A percentile compares a stretch with the other conserved stretches of the same genome.
Conservation (phyloP, 208 protist genomes). For the Trypanosoma vivax region DNA sequence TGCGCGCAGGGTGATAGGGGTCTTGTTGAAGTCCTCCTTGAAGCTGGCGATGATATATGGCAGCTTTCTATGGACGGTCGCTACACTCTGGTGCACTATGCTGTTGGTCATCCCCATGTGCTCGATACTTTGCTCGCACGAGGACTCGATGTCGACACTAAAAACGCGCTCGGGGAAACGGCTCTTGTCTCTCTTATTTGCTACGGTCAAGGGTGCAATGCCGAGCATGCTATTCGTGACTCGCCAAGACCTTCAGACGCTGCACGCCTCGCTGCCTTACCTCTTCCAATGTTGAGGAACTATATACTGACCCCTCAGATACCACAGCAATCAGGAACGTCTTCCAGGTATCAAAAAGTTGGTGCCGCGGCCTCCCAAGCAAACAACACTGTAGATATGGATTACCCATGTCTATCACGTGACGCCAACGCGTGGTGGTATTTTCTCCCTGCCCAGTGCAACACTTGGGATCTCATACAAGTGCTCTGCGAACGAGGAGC, state of each 20-base stretch:
- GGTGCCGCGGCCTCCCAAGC: background rate
- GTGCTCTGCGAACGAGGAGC: constrained; percentile 18
- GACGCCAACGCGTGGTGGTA: constrained; percentile 22
- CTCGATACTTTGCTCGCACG: constrained; percentile 23
- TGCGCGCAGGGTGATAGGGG: constrained; percentile 45
- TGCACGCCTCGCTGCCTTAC: constrained; percentile 30
- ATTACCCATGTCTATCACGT: background rate
- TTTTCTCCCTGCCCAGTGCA: constrained; percentile 9
- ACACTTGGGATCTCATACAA: constrained; percentile 21
- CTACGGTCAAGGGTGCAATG: constrained; percentile 67
- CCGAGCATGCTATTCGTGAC: constrained; percentile 32
- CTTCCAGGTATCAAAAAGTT: constrained; percentile 4
- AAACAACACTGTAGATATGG: constrained; percentile 5
- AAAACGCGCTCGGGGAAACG: constrained; percentile 65
- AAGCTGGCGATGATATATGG: constrained; percentile 40
- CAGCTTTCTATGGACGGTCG: constrained; percentile 68
- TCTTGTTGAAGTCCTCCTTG: constrained; percentile 50
- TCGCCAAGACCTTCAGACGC: constrained; percentile 16
- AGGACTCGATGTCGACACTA: constrained; percentile 54
- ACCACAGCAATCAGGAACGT: background rate
- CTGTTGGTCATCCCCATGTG: constrained; percentile 44
- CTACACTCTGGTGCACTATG: constrained; percentile 86
- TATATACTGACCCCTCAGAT: constrained; percentile 64
- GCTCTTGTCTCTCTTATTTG: constrained; percentile 66
- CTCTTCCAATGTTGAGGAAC: constrained; percentile 44